These are phyloP conservation scores for Bonia amplexicaulis DNA, from an alignment of 176 grass and related monocot species.

Conservation along the genomic window DNA sequence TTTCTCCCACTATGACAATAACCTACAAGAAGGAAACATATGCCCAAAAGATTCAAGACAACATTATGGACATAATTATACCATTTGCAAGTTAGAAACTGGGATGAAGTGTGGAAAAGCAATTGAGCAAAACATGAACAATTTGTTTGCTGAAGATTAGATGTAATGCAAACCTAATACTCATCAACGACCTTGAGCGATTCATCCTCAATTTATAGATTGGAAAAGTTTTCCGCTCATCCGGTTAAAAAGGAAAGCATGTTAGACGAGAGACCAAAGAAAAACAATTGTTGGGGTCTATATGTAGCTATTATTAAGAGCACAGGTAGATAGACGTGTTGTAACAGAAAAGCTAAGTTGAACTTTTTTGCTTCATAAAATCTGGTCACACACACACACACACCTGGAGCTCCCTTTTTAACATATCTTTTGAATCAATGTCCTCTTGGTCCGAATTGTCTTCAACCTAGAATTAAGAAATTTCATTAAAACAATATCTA, in stretches of 20 bases:
- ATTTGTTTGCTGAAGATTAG: neutral
- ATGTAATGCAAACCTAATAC: constrained; percentile 59
- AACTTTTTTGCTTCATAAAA: neutral
- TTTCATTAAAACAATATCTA: constrained; percentile 16
- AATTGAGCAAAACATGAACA: constrained; percentile 5
- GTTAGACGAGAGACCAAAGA: neutral
- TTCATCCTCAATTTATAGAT: constrained; percentile 80
- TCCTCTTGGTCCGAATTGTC: constrained; percentile 46
- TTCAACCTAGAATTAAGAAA: constrained; percentile 46
- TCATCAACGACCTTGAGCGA: constrained; percentile 67
- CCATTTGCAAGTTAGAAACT: neutral
- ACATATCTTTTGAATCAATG: constrained; percentile 60
- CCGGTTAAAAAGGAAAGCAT: constrained; percentile 28
- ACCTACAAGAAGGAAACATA: constrained; percentile 47
- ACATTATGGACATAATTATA: neutral
- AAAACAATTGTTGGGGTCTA: neutral
- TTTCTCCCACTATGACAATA: constrained; percentile 95
- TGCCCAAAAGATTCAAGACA: neutral
- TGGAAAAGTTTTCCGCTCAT: constrained; percentile 88
- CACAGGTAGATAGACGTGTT: neutral
- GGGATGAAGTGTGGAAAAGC: neutral
- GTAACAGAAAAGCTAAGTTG: neutral
- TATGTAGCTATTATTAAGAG: neutral
- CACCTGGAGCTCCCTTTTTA: constrained; percentile 74
- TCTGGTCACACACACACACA: constrained; percentile 13